Base-by-base conservation (phyloP, 2,329 filamentous ascomycete genomes). In the Penicillium crustosum region DNA sequence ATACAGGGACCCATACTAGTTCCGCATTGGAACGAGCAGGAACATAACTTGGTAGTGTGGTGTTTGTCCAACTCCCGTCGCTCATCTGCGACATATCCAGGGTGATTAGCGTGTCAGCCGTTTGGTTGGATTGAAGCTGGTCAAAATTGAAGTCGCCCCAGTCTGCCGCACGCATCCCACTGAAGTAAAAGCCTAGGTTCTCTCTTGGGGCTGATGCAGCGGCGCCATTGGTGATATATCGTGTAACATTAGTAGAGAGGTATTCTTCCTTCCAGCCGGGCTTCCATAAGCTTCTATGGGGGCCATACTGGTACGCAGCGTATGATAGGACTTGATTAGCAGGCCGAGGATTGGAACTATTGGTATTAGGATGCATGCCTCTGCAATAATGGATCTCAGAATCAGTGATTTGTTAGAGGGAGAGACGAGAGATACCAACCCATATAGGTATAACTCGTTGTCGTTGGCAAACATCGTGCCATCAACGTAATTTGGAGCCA, bases 101-200 rank as follows among this genome's bases (percentile, higher is more conserved):
- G 0, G 81, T 79, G 64, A 91, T 83, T 31, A 91, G 73, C 1
- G 75, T 83, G 55, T 83, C 69, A 1, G 86, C 86, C 2, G 80
- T 71, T 0, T 66, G 51, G 2, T 76, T 75, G 0, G 70, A 66
- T 31, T 79, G 76, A 6, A n/a, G 15, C 1, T 58, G 52, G 7
- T 68, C 52, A 10, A 68, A 66, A 55, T 77, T 79, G 43, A 89
- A 81, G 0, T 78, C 73, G 0, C 84, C 85, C 65, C 75, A 80
- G 13, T 73, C 71, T 0, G 77, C 70, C 0, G 84, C 79, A 15
- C 77, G 81, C 70, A 88, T 75, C 0, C 89, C 89, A 0, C 85
- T 84, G 62, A 91, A 89, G 64, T 90, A 90, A 77, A 85, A 91
- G 0, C 86, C 87, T 63, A 86, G 81, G 61, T 89, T 87, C 70